Base-by-base conservation (phyloP, 2,329 filamentous ascomycete species). In the Polytolypa hystricis region DNA sequence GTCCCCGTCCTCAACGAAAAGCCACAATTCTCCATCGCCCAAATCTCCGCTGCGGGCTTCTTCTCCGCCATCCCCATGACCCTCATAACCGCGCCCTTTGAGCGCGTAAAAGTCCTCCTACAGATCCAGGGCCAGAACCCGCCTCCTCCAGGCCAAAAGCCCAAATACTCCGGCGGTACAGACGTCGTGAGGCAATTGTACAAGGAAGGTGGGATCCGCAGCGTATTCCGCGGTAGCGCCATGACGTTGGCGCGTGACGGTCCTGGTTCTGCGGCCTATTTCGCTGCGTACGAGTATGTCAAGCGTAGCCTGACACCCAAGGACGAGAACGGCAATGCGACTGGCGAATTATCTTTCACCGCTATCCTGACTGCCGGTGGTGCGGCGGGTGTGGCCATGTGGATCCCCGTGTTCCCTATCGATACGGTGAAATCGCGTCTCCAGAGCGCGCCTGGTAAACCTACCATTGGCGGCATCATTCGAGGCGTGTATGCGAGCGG, bases 11-110 rank as follows among this genome's bases (percentile, higher is more conserved):
- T 78, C 47, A 77, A 84, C 60, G 68, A 60, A 47, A 62, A 58
- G 11, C 60, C 74, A 35, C 74, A 79, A 49, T 84, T 84, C 65
- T 77, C 79, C 41, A 86, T 95, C 54, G 81, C 70, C 29, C 91
- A 98, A 62, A 79, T 93, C 63, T 91, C 84, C 21, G 75, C 84
- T 23, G 91, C 91, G 10, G 91, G 91, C 46, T 95, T 95, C 76
- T 93, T 98, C 74, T 93, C 84, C 55, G 91, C 91, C 42, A 82
- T 98, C 42, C 91, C 91, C 53, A 93, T 93, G 85, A 98, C 91
- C 3, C 65, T 84, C 62, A 95, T 98, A 67, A 96, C 91, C n/a
- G 91, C 91, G 4, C 91, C 91, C 42, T 96, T 98, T 59, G 91
- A 98, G 72, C 89, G 91, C 54, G 86, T 98, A 51, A 98, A 98